Conservation (phyloP, 1,284 basidiomycete genomes). For the Ceraceosorus guamensis region DNA sequence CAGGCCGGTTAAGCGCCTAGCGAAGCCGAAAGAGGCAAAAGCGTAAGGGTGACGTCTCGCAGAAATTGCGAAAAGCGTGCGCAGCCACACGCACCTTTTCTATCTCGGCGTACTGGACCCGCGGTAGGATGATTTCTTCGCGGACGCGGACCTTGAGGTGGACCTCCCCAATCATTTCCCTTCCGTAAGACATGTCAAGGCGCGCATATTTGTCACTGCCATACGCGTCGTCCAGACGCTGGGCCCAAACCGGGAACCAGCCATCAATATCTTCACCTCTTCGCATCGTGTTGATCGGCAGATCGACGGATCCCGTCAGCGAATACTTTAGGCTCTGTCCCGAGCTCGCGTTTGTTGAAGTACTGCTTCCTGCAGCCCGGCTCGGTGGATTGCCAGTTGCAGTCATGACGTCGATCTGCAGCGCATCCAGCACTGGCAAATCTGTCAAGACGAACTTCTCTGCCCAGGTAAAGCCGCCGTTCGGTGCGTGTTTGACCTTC, state of each 20-base stretch:
- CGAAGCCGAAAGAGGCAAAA: neutral
- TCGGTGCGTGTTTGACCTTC: slow-evolving; percentile 12
- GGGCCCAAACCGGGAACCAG: slow-evolving; percentile 38
- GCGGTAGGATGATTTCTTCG: slow-evolving; percentile 29
- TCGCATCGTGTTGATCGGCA: slow-evolving; percentile 33
- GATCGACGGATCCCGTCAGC: slow-evolving; percentile 30
- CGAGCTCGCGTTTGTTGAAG: neutral
- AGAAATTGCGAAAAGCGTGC: neutral
- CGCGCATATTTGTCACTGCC: neutral
- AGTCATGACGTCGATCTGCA: slow-evolving; percentile 31
- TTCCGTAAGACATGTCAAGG: slow-evolving; percentile 3
- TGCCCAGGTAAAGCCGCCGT: slow-evolving; percentile 12
- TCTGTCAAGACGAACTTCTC: slow-evolving; percentile 32
- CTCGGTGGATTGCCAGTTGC: neutral
- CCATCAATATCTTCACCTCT: slow-evolving; percentile 38
- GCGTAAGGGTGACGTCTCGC: neutral
- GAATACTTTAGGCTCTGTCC: slow-evolving; percentile 14
- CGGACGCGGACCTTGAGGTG: slow-evolving; percentile 20
- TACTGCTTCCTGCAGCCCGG: neutral
- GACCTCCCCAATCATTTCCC: slow-evolving; percentile 33
- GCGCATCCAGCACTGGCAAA: slow-evolving; percentile 16
- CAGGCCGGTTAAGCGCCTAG: slow-evolving; percentile 14
- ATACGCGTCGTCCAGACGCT: neutral
- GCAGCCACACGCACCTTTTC: slow-evolving; percentile 2
- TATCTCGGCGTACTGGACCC: slow-evolving; percentile 25